These are phyloP conservation scores for Corinectria fuckeliana DNA, from an alignment of 2,329 filamentous ascomycete genomes.

Conservation along the genomic window DNA sequence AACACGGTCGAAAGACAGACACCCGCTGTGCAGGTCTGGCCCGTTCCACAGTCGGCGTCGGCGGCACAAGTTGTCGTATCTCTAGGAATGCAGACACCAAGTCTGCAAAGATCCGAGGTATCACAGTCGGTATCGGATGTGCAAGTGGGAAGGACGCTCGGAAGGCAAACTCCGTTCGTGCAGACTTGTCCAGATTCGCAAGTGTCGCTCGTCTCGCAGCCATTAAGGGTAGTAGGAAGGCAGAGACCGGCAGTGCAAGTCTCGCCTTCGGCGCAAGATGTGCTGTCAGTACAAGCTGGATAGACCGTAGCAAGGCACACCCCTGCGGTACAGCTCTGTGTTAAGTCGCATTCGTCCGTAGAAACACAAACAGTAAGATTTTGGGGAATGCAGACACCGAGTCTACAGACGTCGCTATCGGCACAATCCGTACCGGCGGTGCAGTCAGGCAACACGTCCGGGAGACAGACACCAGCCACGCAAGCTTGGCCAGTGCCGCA, in stretches of 20 bases:
- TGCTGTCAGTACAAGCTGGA: background rate
- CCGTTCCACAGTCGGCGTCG: background rate
- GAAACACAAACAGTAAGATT: background rate
- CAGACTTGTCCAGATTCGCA: constrained; percentile 8
- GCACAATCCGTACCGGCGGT: constrained; percentile 2
- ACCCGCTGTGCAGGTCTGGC: background rate
- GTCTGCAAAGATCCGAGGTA: background rate
- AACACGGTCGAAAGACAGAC: background rate
- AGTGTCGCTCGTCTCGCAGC: background rate
- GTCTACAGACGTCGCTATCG: constrained; percentile 5
- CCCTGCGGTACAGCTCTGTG: constrained; percentile 8
- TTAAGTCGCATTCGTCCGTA: background rate
- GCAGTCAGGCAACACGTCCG: background rate
- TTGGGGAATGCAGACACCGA: constrained; percentile 10
- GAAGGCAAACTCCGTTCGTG: constrained; percentile 8
- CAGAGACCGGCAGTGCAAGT: constrained; percentile 8
- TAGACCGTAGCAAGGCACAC: constrained; percentile 3
- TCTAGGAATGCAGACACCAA: constrained; percentile 6
- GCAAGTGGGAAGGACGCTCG: constrained; percentile 1
- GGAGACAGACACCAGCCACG: constrained; percentile 12
- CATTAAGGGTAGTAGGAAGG: background rate
- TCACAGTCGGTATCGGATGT: background rate
- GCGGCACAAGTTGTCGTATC: background rate
- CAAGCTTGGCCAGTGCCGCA: constrained; percentile 5
- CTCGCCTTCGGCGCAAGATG: constrained; percentile 1